These are phyloP conservation scores for Purpureocillium lavendulum DNA, from an alignment of 2,329 filamentous ascomycete species.

Conservation along the genomic window DNA sequence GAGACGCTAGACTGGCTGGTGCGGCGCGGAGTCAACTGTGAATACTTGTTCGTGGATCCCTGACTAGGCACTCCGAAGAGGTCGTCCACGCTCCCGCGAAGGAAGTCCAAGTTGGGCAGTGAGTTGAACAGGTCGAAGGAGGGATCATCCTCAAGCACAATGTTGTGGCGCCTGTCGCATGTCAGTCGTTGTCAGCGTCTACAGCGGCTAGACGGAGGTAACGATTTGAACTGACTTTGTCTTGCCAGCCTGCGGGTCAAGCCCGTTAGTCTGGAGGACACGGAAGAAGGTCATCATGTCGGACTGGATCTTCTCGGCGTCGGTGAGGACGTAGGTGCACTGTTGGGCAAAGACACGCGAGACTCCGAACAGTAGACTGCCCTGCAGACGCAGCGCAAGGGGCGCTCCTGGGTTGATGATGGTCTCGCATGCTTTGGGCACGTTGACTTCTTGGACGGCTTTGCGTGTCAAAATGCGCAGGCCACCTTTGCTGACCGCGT, in stretches of 20 bases:
- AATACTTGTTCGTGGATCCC: constrained; percentile 26
- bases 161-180: constrained; percentile 56
- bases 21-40: constrained; percentile 34
- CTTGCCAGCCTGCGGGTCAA: constrained; percentile 65
- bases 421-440: constrained; percentile 79
- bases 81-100: constrained; percentile 25
- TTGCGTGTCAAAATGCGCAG: constrained; percentile 72
- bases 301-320: constrained; percentile 67
- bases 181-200: background rate
- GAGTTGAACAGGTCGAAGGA: constrained; percentile 45
- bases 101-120: constrained; percentile 23
- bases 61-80: constrained; percentile 26
- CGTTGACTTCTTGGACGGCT: constrained; percentile 80
- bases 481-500: constrained; percentile 62
- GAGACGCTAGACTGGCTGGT: constrained; percentile 19
- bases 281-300: constrained; percentile 63
- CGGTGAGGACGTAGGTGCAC: constrained; percentile 74
- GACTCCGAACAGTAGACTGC: constrained; percentile 79
- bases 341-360: constrained; percentile 82
- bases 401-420: constrained; percentile 76
- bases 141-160: constrained; percentile 75
- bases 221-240: constrained; percentile 53
- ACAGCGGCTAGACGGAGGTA: constrained; percentile 12
- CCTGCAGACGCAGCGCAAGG: constrained; percentile 82
- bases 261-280: constrained; percentile 40